Percentiles rank a stretch among this genome's conserved stretches.
phyloP scores from a whole-genome alignment of 441 rosid species.

The Populus hybrid region DNA sequence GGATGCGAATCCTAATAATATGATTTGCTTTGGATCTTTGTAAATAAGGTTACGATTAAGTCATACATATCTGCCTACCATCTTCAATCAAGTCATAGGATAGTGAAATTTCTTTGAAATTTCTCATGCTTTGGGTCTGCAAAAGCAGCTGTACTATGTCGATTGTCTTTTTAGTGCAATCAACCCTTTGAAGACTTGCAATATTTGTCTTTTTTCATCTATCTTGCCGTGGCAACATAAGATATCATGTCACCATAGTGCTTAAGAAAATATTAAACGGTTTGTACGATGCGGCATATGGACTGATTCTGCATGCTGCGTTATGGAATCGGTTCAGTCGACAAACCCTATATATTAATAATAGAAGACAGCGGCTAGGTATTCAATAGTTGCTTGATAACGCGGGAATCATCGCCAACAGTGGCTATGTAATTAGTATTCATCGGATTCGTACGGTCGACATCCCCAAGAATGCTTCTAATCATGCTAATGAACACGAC shows the following conservation, averaged over 20 bases:
- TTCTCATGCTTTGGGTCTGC: slow-evolving; percentile 11
- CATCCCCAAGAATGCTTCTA: neutral
- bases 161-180: neutral
- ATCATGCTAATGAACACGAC: neutral
- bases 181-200: neutral
- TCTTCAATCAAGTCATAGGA: slow-evolving; percentile 14
- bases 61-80: neutral
- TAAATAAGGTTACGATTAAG: slow-evolving; percentile 10
- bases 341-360: neutral
- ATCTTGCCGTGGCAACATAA: no score
- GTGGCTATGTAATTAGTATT: neutral
- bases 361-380: neutral
- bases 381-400: neutral
- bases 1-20: neutral
- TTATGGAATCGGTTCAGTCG: neutral
- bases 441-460: neutral
- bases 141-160: neutral
- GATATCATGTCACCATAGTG: neutral
- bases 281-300: no score
- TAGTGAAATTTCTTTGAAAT: slow-evolving; percentile 14
- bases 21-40: slow-evolving; percentile 11
- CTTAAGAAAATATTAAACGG: no score
- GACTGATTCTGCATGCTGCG: neutral
- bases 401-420: neutral
- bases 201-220: neutral